Evolutionary conservation across 495 filamentous ascomycete species (phyloP).

Genomic region (Neurospora sp.): DNA sequence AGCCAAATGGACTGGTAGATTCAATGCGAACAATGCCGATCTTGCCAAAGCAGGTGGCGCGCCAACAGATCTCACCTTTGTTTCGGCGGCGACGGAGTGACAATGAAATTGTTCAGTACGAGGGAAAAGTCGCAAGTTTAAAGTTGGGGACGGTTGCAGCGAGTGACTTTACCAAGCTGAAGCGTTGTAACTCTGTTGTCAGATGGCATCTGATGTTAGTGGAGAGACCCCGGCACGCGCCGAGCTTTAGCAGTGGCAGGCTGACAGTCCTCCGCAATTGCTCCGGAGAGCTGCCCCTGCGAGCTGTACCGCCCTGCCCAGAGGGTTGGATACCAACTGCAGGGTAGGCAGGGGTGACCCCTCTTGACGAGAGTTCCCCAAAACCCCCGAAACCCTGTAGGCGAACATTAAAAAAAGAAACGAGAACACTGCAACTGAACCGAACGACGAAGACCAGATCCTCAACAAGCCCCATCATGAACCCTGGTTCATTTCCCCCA

Average conservation of each 20-base stretch:
- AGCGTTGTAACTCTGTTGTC: background rate
- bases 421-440: too few species aligned
- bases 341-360: background rate
- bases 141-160: background rate
- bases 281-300: background rate
- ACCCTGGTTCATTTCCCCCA: background rate
- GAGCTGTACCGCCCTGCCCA: background rate
- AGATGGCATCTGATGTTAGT: background rate
- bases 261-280: background rate
- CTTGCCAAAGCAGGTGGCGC: background rate
- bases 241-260: background rate
- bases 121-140: background rate
- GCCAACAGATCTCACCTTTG: background rate
- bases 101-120: background rate
- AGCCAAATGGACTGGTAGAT: background rate
- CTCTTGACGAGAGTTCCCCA: background rate
- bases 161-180: background rate
- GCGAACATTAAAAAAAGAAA: too few species aligned
- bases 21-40: background rate
- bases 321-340: background rate
- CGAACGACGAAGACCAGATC: background rate
- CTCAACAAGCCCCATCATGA: background rate
- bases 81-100: background rate
- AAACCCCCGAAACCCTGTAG: background rate
- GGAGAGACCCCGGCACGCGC: background rate